These are phyloP conservation scores for Epichloe aotearoae DNA, from an alignment of 2,329 filamentous ascomycete genomes.

Conservation along the genomic window DNA sequence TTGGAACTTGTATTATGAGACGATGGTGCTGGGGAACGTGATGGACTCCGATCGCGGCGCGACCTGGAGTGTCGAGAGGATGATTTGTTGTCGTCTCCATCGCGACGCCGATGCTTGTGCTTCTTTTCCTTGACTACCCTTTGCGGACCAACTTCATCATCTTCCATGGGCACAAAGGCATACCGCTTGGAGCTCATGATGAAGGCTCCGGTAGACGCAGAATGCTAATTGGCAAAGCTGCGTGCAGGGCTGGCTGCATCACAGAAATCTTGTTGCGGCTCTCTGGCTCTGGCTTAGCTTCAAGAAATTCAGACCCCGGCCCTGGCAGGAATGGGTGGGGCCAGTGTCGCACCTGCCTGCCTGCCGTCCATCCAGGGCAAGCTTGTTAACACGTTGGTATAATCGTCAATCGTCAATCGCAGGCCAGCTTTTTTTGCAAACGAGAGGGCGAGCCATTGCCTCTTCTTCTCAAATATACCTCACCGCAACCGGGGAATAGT, in stretches of 20 bases:
- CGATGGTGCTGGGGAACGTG: slow-evolving; percentile 18
- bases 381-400: slow-evolving; percentile 25
- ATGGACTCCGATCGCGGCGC: slow-evolving; percentile 19
- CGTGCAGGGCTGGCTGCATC: too few species aligned
- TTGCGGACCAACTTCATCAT: slow-evolving; percentile 43
- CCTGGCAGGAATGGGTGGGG: too few species aligned
- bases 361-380: not conserved
- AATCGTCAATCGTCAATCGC: not conserved
- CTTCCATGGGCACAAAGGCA: slow-evolving; percentile 54
- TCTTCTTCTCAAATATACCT: not conserved
- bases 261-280: too few species aligned
- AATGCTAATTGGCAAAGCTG: too few species aligned
- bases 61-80: slow-evolving; percentile 15
- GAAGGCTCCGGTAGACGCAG: not conserved
- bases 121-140: slow-evolving; percentile 38
- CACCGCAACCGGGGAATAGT: slow-evolving; percentile 3
- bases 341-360: not conserved
- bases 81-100: slow-evolving; percentile 19
- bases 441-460: not conserved
- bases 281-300: too few species aligned
- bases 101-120: slow-evolving; percentile 25
- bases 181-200: slow-evolving; percentile 47
- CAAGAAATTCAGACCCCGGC: too few species aligned
- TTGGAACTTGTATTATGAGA: slow-evolving; percentile 23
- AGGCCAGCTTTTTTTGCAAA: not conserved